Percentiles rank a stretch among this genome's conserved stretches.
Conservation (phyloP, 73 alveolate genomes). For the Paramecium octaurelia region DNA sequence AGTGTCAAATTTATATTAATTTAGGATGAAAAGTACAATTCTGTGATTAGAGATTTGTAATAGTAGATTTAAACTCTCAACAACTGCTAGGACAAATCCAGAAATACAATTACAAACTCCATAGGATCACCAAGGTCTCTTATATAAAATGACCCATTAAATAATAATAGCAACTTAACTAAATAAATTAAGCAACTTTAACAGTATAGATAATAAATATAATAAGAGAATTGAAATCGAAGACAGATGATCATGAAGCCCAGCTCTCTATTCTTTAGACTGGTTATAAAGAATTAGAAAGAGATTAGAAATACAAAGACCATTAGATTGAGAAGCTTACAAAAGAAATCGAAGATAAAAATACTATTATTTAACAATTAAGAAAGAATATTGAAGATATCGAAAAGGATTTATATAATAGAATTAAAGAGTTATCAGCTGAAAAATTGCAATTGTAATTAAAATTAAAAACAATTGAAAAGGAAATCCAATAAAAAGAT, state of each 20-base stretch:
- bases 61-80: not conserved
- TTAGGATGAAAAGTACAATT: not conserved
- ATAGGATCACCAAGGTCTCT: not conserved
- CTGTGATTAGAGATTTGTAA: not conserved
- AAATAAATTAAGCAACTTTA: not conserved
- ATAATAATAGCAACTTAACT: not conserved
- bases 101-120: not conserved
- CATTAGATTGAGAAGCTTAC: not conserved
- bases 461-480: not conserved
- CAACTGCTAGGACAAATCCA: not conserved
- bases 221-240: not conserved
- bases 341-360: constrained; percentile 4
- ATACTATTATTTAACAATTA: not conserved
- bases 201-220: not conserved
- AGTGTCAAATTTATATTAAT: not conserved
- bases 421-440: not conserved
- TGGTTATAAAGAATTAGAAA: constrained; percentile 27
- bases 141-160: not conserved
- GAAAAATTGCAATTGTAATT: not conserved
- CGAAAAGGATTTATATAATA: constrained; percentile 1
- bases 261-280: not conserved
- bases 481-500: not conserved
- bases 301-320: not conserved
- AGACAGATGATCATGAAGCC: constrained; percentile 28
- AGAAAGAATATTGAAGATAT: not conserved